Conservation (phyloP, 345 rosid species). For the Acer negundo region DNA sequence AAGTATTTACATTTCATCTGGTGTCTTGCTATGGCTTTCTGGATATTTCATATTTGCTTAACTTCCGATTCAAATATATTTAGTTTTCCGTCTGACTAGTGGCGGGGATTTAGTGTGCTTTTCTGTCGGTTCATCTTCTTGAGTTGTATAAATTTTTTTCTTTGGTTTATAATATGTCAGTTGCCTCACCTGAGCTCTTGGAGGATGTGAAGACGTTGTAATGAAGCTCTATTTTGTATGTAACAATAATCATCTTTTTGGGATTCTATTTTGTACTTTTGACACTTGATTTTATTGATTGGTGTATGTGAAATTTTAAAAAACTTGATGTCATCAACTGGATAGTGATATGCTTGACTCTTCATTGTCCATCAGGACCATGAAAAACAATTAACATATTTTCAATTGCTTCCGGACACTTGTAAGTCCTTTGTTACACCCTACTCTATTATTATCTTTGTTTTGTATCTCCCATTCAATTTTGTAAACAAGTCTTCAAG, state of each 20-base stretch:
- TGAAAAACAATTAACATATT: constrained; percentile 82
- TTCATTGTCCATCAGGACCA: constrained; percentile 47
- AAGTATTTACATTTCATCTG: not conserved
- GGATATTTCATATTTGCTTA: not conserved
- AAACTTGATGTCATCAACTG: constrained; percentile 6
- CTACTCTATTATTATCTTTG: constrained; percentile 10
- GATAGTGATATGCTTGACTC: constrained; percentile 15
- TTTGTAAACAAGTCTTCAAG: no score
- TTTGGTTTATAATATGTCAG: not conserved
- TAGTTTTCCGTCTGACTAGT: not conserved
- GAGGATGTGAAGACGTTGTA: not conserved
- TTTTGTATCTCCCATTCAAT: no score
- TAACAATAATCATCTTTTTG: not conserved
- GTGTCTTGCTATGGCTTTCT: not conserved
- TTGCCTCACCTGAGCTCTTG: not conserved
- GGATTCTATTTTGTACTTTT: no score
- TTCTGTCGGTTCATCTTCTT: not conserved
- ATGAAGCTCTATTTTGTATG: not conserved
- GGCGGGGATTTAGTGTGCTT: not conserved
- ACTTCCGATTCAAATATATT: not conserved
- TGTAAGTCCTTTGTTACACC: no score
- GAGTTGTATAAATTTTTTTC: not conserved
- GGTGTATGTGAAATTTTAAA: not conserved
- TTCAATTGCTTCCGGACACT: constrained; percentile 97
- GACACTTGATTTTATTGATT: not conserved